Percentiles rank a stretch among this genome's conserved stretches.
Evolutionary conservation across 176 grass and related monocot genomes (phyloP).

Genomic region (Juncus effusus): DNA sequence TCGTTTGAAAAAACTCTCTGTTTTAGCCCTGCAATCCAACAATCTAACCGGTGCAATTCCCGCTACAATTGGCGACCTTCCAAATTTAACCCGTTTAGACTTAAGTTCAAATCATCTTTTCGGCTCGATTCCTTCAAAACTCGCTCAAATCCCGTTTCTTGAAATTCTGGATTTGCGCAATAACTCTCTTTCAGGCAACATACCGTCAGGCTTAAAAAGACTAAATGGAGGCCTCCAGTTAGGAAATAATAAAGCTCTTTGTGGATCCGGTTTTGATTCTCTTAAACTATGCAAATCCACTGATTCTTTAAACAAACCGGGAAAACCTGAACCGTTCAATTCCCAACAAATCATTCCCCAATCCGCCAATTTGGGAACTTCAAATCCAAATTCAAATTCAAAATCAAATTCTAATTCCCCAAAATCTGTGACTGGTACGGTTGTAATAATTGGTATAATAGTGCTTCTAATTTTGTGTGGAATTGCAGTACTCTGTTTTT

Average conservation of each 20-base stretch:
- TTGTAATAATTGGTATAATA: slow-evolving; percentile 48
- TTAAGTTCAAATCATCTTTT: slow-evolving; percentile 88
- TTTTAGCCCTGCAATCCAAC: slow-evolving; percentile 84
- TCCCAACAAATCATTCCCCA: slow-evolving; percentile 53
- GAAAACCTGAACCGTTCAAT: slow-evolving; percentile 83
- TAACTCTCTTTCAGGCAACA: slow-evolving; percentile 70
- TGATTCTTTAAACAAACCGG: slow-evolving; percentile 60
- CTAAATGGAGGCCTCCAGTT: slow-evolving; percentile 72
- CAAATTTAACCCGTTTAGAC: slow-evolving; percentile 58
- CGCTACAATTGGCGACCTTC: slow-evolving; percentile 60
- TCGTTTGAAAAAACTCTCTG: slow-evolving; percentile 59
- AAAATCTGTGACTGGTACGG: slow-evolving; percentile 38
- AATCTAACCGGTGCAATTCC: slow-evolving; percentile 83
- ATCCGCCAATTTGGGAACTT: slow-evolving; percentile 43
- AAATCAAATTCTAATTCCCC: slow-evolving; percentile 24
- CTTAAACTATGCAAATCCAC: slow-evolving; percentile 47
- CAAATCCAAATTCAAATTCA: slow-evolving; percentile 19
- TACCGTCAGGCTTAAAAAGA: slow-evolving; percentile 61
- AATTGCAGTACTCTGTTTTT: slow-evolving; percentile 52
- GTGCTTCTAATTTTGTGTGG: slow-evolving; percentile 36
- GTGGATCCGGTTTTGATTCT: slow-evolving; percentile 63
- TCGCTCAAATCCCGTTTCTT: slow-evolving; percentile 54
- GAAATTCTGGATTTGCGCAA: slow-evolving; percentile 74
- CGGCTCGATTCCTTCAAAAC: slow-evolving; percentile 72
- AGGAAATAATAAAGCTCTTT: slow-evolving; percentile 74